A percentile compares a stretch with the other conserved stretches of the same genome.
These are phyloP conservation scores for Tetraselmis chui DNA, from an alignment of 139 green algal species.

Conservation along the genomic window DNA sequence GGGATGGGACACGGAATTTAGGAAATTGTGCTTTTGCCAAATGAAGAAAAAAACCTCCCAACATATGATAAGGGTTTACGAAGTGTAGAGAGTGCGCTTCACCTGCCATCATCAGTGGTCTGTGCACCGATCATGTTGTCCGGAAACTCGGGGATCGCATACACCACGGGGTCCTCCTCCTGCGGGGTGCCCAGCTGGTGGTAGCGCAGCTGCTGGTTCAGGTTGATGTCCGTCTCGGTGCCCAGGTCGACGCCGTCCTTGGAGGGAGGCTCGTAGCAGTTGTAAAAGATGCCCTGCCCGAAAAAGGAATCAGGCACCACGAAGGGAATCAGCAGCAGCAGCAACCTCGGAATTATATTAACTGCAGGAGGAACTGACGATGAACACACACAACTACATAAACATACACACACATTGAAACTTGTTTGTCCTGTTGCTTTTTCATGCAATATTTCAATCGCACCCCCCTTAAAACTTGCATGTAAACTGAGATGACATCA, in stretches of 20 bases:
- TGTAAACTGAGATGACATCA: too few relatives aligned
- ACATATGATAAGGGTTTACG: not conserved
- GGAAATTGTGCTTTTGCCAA: too few relatives aligned
- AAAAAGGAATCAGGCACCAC: not conserved
- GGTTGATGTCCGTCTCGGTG: constrained; percentile 74
- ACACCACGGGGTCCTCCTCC: constrained; percentile 53
- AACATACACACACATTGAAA: too few relatives aligned
- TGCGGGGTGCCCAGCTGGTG: constrained; percentile 74
- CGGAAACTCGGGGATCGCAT: constrained; percentile 43
- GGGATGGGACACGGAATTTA: too few relatives aligned
- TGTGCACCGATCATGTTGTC: constrained; percentile 64
- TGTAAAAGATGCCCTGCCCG: constrained; percentile 86
- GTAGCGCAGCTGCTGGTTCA: constrained; percentile 77
- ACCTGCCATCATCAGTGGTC: constrained; percentile 77
- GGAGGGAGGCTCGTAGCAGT: constrained; percentile 36
- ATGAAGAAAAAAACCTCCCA: not conserved
- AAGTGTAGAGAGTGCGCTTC: too few relatives aligned
- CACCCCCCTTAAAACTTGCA: too few relatives aligned
- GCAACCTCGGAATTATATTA: not conserved
- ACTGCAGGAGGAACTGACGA: too few relatives aligned
- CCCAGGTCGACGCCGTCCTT: constrained; percentile 44
- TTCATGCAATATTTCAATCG: too few relatives aligned
- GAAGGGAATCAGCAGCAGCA: not conserved
- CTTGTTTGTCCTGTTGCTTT: too few relatives aligned
- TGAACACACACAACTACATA: too few relatives aligned